Conservation (phyloP, 139 green algal genomes). For the Gonium pectorale region DNA sequence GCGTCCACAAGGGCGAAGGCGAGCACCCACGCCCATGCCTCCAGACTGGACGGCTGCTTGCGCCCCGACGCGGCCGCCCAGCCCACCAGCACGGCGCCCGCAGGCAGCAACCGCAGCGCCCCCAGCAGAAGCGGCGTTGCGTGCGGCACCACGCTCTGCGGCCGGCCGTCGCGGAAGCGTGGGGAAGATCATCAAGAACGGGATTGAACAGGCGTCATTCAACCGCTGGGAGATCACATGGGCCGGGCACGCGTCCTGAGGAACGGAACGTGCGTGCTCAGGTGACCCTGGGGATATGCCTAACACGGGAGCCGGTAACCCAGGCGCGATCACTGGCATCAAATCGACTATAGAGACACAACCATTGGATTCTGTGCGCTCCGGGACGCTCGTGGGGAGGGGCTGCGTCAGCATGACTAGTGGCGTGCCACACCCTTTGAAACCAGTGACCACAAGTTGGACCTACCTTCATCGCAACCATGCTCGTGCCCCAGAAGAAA, state of each 20-base stretch:
- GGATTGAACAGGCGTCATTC: not conserved
- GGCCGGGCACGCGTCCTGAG: too few relatives aligned
- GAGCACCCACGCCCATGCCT: conserved; percentile 87
- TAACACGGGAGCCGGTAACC: too few relatives aligned
- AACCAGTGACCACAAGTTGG: not conserved
- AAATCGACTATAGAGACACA: too few relatives aligned
- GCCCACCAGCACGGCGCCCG: conserved; percentile 83
- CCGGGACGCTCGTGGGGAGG: too few relatives aligned
- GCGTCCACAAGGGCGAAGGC: conserved; percentile 94
- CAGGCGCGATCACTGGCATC: too few relatives aligned
- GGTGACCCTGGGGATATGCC: too few relatives aligned
- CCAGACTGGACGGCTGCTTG: conserved; percentile 65
- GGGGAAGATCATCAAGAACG: not conserved
- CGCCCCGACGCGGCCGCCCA: conserved; percentile 82
- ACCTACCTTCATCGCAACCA: conserved; percentile 94
- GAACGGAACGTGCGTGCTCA: too few relatives aligned
- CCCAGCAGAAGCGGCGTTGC: conserved; percentile 92
- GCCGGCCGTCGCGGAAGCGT: not conserved
- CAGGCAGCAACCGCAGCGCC: conserved; percentile 89
- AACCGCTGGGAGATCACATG: too few relatives aligned
- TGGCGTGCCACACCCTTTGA: not conserved
- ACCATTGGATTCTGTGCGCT: too few relatives aligned
- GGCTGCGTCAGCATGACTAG: too few relatives aligned
- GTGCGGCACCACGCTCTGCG: conserved; percentile 58
- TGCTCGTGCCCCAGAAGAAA: conserved; percentile 97